A percentile compares a stretch with the other conserved stretches of the same genome.
phyloP scores from a whole-genome alignment of 768 basidiomycete genomes.

The Hysterangium stoloniferum region DNA sequence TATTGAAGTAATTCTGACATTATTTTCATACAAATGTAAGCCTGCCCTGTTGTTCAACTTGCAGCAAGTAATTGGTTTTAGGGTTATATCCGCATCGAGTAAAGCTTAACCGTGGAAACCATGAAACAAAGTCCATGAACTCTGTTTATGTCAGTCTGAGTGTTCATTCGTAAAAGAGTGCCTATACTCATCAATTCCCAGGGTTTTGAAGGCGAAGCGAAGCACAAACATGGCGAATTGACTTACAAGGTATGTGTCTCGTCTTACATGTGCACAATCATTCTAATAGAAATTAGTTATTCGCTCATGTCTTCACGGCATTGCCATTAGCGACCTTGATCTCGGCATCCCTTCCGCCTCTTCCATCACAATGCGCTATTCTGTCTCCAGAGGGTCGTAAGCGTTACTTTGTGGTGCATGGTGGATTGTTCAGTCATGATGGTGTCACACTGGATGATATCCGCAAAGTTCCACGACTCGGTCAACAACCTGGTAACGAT shows the following conservation, averaged over 20 bases:
- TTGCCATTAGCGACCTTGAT: conserved; percentile 86
- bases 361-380: conserved; percentile 44
- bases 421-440: conserved; percentile 93
- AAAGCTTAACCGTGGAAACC: conserved; percentile 94
- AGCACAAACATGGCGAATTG: conserved; percentile 94
- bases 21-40: conserved; percentile 93
- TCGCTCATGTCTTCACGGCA: conserved; percentile 88
- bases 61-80: conserved; percentile 22
- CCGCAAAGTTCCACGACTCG: conserved; percentile 78
- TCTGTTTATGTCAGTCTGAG: conserved; percentile 27
- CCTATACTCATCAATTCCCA: conserved; percentile 30
- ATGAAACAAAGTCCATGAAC: conserved; percentile 98
- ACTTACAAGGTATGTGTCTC: conserved; percentile 66
- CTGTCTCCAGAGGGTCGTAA: conserved; percentile 76
- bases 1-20: conserved; percentile 84
- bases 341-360: conserved; percentile 56
- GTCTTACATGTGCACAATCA: conserved; percentile 11
- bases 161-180: conserved; percentile 28
- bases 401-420: conserved; percentile 93
- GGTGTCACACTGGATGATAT: conserved; percentile 92
- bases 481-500: conserved; percentile 87
- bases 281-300: conserved; percentile 45
- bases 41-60: conserved; percentile 8
- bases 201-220: conserved; percentile 93
- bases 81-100: conserved; percentile 89